Evolutionary conservation across 2,329 filamentous ascomycete species (phyloP), one percentile per base, ranked within the genome.

Genomic region (Dissoconium aciculare): DNA sequence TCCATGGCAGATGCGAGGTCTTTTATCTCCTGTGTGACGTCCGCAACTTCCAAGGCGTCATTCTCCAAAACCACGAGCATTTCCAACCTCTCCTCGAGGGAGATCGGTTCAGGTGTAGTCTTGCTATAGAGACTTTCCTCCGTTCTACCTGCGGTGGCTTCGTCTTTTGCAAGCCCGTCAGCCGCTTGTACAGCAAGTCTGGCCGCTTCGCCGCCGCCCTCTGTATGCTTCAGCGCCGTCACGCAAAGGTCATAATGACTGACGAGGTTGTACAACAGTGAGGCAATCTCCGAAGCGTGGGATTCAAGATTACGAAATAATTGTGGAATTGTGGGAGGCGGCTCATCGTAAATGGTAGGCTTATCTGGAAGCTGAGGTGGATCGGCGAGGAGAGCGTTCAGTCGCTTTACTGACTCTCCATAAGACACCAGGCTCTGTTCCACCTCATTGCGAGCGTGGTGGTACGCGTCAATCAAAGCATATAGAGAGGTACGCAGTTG

Each of bases 211-310:
- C 59, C 58, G 6, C 63, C 61, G 34, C 62, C 62, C 58, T 93
- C 84, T 3, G 85, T 94, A 30, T 87, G 83, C 36, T 84, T 80
- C 26, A 94, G 77, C 1, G 87, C 87, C 1, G 78, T 87, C 10
- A 92, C 81, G 53, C 87, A 94, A 41, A 92, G 71, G 53, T 95
- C 87, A 51, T 93, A 94, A 56, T 95, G 87, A 15, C 69, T 71
- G 5, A 83, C 84, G 3, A 95, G 62, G 1, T 78, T 83, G 34
- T 82, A 71, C 2, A 95, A 69, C 4, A 83, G 67, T 34, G 76
- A 67, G 4, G 85, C 87, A 74, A 91, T 87, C 45, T 76, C 73
- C 39, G 80, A 74, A 0, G 85, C 85, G 43, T 87, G 74, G 10
- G 64, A 64, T 40, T 85, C 74, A 19, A 92, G 65, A 3, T 54